Percentiles rank a stretch among this genome's conserved stretches.
phyloP scores from a whole-genome alignment of 2,329 filamentous ascomycete genomes.

The Beauveria medogensis region DNA sequence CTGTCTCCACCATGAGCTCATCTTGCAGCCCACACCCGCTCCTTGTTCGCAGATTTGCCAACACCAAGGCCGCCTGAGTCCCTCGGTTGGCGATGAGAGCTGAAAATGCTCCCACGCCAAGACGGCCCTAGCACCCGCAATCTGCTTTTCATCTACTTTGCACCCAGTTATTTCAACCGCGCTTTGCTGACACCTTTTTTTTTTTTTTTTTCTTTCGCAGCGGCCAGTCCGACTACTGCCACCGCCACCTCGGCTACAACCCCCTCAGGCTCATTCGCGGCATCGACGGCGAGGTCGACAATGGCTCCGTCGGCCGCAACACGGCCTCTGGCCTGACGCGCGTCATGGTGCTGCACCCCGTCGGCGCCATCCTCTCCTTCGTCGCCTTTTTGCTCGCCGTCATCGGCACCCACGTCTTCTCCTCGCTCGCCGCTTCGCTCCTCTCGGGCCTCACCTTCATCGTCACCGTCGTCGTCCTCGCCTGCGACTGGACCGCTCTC shows the following conservation, averaged over 20 bases:
- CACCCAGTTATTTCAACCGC: background rate
- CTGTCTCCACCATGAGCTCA: conserved; percentile 6
- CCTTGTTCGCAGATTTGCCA: background rate
- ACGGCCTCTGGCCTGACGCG: conserved; percentile 44
- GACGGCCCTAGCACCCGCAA: background rate
- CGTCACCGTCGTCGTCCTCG: conserved; percentile 38
- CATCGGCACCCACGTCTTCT: conserved; percentile 35
- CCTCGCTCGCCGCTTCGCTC: conserved; percentile 43
- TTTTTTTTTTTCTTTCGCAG: conserved; percentile 13
- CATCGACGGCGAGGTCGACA: conserved; percentile 27
- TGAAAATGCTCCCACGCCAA: background rate
- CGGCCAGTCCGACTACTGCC: conserved; percentile 39
- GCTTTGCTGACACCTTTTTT: background rate
- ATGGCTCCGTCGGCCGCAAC: conserved; percentile 34
- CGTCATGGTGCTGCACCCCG: conserved; percentile 55
- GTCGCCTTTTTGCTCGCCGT: conserved; percentile 42
- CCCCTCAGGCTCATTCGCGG: conserved; percentile 36
- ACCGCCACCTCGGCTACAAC: conserved; percentile 45
- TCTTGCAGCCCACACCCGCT: background rate
- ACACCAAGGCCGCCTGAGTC: background rate
- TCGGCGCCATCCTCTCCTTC: conserved; percentile 50
- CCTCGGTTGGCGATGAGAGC: background rate
- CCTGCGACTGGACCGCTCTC: conserved; percentile 51
- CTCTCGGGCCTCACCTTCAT: conserved; percentile 42
- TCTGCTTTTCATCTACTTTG: background rate